Evolutionary conservation across 306 rosid genomes (phyloP).

Genomic region (Cicer yamashitae): DNA sequence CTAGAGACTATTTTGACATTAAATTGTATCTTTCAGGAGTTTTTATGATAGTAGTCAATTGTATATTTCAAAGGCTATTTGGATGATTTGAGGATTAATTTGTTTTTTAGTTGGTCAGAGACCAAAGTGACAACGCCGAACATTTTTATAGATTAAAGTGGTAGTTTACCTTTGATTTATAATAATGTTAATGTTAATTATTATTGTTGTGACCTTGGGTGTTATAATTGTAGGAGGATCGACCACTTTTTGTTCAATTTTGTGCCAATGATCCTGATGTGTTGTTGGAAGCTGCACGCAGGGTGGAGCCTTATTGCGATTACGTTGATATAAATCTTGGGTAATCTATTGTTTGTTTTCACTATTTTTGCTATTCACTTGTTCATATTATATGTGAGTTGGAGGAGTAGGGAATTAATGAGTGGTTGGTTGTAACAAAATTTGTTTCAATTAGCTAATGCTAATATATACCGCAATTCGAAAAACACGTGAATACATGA

Average conservation of each 20-base stretch:
- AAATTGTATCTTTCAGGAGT: too few relatives aligned
- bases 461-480: background rate
- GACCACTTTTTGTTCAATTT: slow-evolving; percentile 91
- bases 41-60: too few relatives aligned
- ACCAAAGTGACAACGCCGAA: too few relatives aligned
- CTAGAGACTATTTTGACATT: too few relatives aligned
- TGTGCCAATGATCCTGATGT: slow-evolving; percentile 89
- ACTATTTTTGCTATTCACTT: background rate
- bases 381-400: background rate
- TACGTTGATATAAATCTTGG: slow-evolving; percentile 96
- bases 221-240: slow-evolving; percentile 57
- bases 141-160: too few relatives aligned
- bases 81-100: too few relatives aligned
- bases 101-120: too few relatives aligned
- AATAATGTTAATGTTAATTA: background rate
- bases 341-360: slow-evolving; percentile 50
- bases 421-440: background rate
- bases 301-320: slow-evolving; percentile 82
- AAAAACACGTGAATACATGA: background rate
- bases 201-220: background rate
- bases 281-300: slow-evolving; percentile 80
- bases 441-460: background rate
- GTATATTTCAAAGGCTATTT: too few relatives aligned
- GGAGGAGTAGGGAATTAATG: background rate
- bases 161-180: too few relatives aligned